A percentile compares a stretch with the other conserved stretches of the same genome.
Evolutionary conservation across 1,139 yeast species (phyloP).

Genomic region (Geotrichum bryndzae): DNA sequence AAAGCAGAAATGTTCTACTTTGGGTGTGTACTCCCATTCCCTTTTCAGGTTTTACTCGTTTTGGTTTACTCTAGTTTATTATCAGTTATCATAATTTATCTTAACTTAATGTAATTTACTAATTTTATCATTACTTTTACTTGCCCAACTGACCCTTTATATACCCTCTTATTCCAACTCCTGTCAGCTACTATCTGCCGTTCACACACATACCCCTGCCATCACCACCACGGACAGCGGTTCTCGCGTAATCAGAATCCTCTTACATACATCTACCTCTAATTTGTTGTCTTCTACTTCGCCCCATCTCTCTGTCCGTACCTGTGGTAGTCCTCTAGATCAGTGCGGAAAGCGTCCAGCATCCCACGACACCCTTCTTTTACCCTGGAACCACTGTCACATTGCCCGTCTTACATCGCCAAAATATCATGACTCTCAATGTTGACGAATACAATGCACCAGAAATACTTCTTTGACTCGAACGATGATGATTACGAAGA

Average conservation of each 20-base stretch:
- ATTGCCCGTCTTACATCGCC: background rate
- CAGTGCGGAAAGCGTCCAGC: background rate
- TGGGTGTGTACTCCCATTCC: background rate
- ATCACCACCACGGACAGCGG: background rate
- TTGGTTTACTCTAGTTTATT: background rate
- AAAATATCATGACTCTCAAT: background rate
- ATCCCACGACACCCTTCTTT: background rate
- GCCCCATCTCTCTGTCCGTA: background rate
- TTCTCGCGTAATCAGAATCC: background rate
- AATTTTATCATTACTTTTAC: no score
- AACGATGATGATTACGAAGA: constrained; percentile 8
- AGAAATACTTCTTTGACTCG: background rate
- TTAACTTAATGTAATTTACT: no score
- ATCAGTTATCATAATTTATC: no score
- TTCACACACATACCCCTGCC: background rate
- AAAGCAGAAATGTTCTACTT: background rate
- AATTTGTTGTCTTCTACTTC: background rate
- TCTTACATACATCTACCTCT: background rate
- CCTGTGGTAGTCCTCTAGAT: background rate
- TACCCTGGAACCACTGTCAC: background rate
- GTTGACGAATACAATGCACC: constrained; percentile 5
- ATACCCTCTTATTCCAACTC: no score
- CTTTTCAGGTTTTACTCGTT: background rate
- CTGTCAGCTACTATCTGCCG: no score
- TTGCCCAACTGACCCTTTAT: no score